Base-by-base conservation (phyloP, 345 rosid species). In the Populus davidiana region DNA sequence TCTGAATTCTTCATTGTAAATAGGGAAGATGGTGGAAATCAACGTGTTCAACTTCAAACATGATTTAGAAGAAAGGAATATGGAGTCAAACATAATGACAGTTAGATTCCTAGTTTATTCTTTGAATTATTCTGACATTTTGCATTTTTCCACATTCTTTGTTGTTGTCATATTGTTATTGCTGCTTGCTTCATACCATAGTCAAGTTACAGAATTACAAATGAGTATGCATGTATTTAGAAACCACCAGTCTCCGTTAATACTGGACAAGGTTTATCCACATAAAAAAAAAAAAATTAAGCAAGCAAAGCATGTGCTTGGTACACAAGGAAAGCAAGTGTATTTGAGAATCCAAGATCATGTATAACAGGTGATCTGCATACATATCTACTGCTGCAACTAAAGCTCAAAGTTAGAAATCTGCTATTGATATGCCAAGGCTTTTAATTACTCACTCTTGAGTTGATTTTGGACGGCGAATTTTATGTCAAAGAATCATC, bases 331-430 rank as follows among this genome's bases (percentile, higher is more conserved):
- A 33, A 33, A 33, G 35, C 35, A 33, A 33, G 35, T 33, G 2
- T 50, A 52, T 18, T 50, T 6, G 56, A 50, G 56, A 50, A 18
- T 52, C 59, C 59, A 52, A 52, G 59, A 21, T 52, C 59, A 1
- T 52, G 59, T 52, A 50, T 18, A 6, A 10, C 43, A 39, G 29
- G 54, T 44, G 54, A 23, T 41, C 33, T 39, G 35, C 35, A 36
- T 36, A 35, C 70, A 67, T 41, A 21, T 67, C 70, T 20, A 9
- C 49, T 67, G 72, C 72, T 25, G 71, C 71, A 68, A 38, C 71
- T 21, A 39, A 9, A 52, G n/a, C 23, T 52, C 41, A 13, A 67
- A 16, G 25, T 9, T 67, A 47, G 29, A 68, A 68, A n/a, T 21
- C 6, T 39, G 1, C n/a, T 4, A 5, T 18, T 38, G 5, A 68